A percentile compares a stretch with the other conserved stretches of the same genome.
Evolutionary conservation across 1,139 yeast genomes (phyloP).

Genomic region (Taphrina pruni): DNA sequence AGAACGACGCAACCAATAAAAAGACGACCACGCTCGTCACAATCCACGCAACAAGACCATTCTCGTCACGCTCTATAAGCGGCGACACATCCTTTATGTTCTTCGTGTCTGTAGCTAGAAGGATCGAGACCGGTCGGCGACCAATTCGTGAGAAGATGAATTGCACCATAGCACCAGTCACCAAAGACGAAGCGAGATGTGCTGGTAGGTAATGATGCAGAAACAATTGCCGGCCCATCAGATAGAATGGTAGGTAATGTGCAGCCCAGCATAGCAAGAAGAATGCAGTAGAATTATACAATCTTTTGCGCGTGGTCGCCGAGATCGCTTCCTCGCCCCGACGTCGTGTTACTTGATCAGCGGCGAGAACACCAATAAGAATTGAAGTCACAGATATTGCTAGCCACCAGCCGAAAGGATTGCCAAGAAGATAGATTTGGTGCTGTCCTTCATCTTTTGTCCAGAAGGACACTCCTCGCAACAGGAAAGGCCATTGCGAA

Average conservation of each 20-base stretch:
- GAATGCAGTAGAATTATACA: slow-evolving; percentile 83
- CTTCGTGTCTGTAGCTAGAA: slow-evolving; percentile 23
- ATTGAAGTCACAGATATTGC: slow-evolving; percentile 72
- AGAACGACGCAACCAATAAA: slow-evolving; percentile 67
- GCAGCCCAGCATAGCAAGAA: slow-evolving; percentile 85
- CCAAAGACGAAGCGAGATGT: slow-evolving; percentile 83
- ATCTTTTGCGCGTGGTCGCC: slow-evolving; percentile 68
- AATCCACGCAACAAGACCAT: slow-evolving; percentile 18
- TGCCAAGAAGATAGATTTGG: slow-evolving; percentile 91
- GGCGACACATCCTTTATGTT: slow-evolving; percentile 6
- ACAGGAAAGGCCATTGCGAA: slow-evolving; percentile 87
- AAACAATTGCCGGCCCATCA: slow-evolving; percentile 92
- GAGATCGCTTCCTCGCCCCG: slow-evolving; percentile 68
- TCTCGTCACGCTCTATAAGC: slow-evolving; percentile 25
- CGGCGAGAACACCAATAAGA: slow-evolving; percentile 66
- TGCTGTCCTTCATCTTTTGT: slow-evolving; percentile 67
- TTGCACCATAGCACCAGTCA: slow-evolving; percentile 83
- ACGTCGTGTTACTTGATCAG: slow-evolving; percentile 79
- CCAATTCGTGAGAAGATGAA: slow-evolving; percentile 62
- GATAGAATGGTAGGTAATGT: slow-evolving; percentile 87
- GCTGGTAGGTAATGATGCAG: slow-evolving; percentile 97
- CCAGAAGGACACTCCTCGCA: slow-evolving; percentile 96
- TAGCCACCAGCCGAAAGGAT: slow-evolving; percentile 90
- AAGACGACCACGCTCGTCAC: slow-evolving; percentile 53
- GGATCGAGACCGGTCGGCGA: slow-evolving; percentile 21